Conservation (phyloP, 805 yeast species). For the Candida andamanensis region DNA sequence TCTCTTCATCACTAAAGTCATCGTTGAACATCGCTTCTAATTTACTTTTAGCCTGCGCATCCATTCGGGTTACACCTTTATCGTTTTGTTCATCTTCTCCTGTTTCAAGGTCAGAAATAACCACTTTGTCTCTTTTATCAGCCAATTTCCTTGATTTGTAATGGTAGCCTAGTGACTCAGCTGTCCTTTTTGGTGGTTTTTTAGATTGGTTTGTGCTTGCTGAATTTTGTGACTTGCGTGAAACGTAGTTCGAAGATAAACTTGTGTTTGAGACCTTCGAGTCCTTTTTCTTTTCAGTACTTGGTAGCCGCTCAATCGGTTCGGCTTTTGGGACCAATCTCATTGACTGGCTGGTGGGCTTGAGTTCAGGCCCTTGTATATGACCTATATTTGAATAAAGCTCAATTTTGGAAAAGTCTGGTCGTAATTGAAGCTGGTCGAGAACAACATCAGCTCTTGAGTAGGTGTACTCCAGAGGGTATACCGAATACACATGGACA, state of each 20-base stretch:
- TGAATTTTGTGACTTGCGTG: slow-evolving; percentile 16
- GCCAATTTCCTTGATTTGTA: slow-evolving; percentile 36
- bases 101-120: slow-evolving; percentile 7
- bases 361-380: slow-evolving; percentile 25
- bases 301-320: not conserved
- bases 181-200: slow-evolving; percentile 6
- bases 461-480: slow-evolving; percentile 6
- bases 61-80: slow-evolving; percentile 1
- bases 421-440: slow-evolving; percentile 10
- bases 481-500: slow-evolving; percentile 37
- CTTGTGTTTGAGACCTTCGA: slow-evolving; percentile 9
- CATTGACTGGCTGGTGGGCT: slow-evolving; percentile 3
- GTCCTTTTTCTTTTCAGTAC: too few relatives aligned
- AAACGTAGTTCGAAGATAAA: slow-evolving; percentile 25
- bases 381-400: slow-evolving; percentile 24
- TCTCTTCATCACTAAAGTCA: slow-evolving; percentile 15
- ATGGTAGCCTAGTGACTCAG: slow-evolving; percentile 14
- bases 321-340: slow-evolving; percentile 4
- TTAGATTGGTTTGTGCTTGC: not conserved
- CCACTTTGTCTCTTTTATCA: slow-evolving; percentile 25
- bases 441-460: slow-evolving; percentile 15
- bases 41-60: slow-evolving; percentile 1
- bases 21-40: slow-evolving; percentile 7
- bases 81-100: slow-evolving; percentile 5
- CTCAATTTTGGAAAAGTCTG: slow-evolving; percentile 12